Percentiles rank a stretch among this genome's conserved stretches.
Evolutionary conservation across 805 yeast genomes (phyloP).

Genomic region (Hanseniaspora occidentalis): DNA sequence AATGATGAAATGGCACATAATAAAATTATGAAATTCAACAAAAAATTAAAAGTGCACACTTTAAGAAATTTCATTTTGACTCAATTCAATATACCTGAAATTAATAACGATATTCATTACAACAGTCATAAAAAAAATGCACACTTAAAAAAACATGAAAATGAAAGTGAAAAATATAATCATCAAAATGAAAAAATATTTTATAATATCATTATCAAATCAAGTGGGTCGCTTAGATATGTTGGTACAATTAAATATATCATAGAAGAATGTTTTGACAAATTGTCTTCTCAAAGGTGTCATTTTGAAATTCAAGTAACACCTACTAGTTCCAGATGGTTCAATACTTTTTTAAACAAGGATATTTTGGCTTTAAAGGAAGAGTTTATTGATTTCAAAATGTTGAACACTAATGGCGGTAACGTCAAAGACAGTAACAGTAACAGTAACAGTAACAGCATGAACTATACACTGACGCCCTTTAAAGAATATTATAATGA

Average conservation of each 20-base stretch:
- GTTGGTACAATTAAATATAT: slow-evolving; percentile 23
- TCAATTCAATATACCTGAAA: slow-evolving; percentile 11
- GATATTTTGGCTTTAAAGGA: slow-evolving; percentile 6
- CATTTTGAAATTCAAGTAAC: slow-evolving; percentile 11
- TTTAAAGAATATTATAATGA: slow-evolving; percentile 22
- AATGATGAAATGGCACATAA: slow-evolving; percentile 20
- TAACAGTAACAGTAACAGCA: not conserved
- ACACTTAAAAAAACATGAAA: slow-evolving; percentile 4
- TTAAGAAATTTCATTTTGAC: slow-evolving; percentile 16
- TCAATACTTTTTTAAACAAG: slow-evolving; percentile 17
- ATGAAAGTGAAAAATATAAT: not conserved
- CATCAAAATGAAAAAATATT: slow-evolving; percentile 2
- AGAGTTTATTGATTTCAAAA: slow-evolving; percentile 13
- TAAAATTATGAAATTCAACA: slow-evolving; percentile 19
- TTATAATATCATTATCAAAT: slow-evolving; percentile 11
- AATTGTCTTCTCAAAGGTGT: slow-evolving; percentile 5
- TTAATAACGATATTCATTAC: slow-evolving; percentile 17
- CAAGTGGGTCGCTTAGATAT: slow-evolving; percentile 23
- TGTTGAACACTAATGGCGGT: slow-evolving; percentile 7
- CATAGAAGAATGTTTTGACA: slow-evolving; percentile 16
- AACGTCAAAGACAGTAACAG: not conserved
- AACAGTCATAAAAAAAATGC: slow-evolving; percentile 4
- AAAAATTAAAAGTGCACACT: slow-evolving; percentile 19
- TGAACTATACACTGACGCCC: slow-evolving; percentile 15
- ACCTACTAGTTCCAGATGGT: slow-evolving; percentile 22